Evolutionary conservation across 768 basidiomycete species (phyloP).

Genomic region (Naganishia kalamii): DNA sequence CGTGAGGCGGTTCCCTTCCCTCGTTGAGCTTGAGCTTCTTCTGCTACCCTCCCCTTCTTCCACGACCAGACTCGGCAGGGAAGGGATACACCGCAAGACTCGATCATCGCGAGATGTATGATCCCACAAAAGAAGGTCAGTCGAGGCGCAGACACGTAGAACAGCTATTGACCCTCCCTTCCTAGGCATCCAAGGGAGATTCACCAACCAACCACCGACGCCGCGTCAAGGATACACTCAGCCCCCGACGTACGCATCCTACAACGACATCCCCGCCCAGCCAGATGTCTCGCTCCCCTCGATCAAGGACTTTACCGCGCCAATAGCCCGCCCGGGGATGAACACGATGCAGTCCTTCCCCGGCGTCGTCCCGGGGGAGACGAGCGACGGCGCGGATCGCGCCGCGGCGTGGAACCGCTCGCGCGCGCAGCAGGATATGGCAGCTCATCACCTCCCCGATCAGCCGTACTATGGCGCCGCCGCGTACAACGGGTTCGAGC

Average conservation of each 20-base stretch:
- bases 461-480: conserved; percentile 7
- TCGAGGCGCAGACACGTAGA: too few relatives aligned
- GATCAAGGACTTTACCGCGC: neutral
- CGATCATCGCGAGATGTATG: too few relatives aligned
- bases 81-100: too few relatives aligned
- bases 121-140: conserved; percentile 15
- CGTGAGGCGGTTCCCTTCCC: too few relatives aligned
- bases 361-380: neutral
- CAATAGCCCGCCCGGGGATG: neutral
- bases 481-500: conserved; percentile 1
- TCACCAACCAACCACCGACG: neutral
- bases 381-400: too few relatives aligned
- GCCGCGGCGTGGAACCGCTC: neutral
- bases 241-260: neutral
- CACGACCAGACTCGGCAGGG: too few relatives aligned
- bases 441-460: neutral
- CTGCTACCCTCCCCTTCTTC: neutral
- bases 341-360: neutral
- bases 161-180: too few relatives aligned
- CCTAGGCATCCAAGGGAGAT: neutral
- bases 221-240: neutral
- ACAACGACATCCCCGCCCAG: neutral
- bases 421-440: neutral
- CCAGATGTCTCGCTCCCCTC: conserved; percentile 10
- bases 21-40: too few relatives aligned